Conservation (phyloP, 2,329 filamentous ascomycete genomes). For the Sarocladiaceae sp. region DNA sequence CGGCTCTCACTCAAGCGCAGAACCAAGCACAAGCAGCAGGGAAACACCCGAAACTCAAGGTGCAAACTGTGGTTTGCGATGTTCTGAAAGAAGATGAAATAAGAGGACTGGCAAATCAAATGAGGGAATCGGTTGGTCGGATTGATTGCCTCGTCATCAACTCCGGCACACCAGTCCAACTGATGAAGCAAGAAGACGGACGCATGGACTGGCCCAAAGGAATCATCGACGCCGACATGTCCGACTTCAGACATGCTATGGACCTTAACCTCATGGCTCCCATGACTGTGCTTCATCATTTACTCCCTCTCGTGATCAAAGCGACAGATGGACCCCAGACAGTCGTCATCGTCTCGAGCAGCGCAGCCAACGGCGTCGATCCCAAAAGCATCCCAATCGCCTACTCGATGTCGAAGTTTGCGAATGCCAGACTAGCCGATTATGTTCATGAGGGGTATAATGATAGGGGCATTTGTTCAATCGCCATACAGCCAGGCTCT, state of each 20-base stretch:
- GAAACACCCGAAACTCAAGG: not conserved
- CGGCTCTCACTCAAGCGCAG: not conserved
- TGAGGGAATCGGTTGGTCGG: not conserved
- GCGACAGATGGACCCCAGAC: conserved; percentile 1
- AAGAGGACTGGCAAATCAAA: not conserved
- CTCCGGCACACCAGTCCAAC: conserved; percentile 1
- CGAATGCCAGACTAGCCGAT: conserved; percentile 42
- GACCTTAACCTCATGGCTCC: conserved; percentile 3
- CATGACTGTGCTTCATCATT: not conserved
- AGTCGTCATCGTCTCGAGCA: conserved; percentile 2
- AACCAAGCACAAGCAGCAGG: not conserved
- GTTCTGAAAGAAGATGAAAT: not conserved
- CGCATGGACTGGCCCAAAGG: conserved; percentile 5
- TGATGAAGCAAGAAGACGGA: conserved; percentile 2
- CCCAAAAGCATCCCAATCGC: conserved; percentile 14
- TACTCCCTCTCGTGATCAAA: not conserved
- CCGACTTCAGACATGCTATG: conserved; percentile 3
- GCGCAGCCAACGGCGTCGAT: conserved; percentile 1
- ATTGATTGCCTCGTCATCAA: conserved; percentile 1
- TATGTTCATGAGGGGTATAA: conserved; percentile 39
- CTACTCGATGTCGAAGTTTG: conserved; percentile 44
- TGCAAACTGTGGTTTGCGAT: not conserved
- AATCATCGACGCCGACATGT: conserved; percentile 2
- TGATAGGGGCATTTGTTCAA: conserved; percentile 32
- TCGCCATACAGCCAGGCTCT: conserved; percentile 32